phyloP scores from a whole-genome alignment of 1,284 basidiomycete genomes.

The Gomphus bonarii region DNA sequence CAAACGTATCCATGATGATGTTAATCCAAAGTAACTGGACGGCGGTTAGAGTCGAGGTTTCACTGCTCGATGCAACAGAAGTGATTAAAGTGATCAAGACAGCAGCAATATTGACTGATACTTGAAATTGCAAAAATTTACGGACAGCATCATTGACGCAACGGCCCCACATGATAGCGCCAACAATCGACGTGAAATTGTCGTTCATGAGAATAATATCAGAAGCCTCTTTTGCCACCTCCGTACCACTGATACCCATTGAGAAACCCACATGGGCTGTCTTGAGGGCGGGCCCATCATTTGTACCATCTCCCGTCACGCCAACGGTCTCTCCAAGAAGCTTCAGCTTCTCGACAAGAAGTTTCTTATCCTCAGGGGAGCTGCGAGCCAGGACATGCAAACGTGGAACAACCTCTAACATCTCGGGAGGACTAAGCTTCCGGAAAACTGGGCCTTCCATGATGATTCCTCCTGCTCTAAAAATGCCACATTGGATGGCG shows the following conservation, averaged over 20 bases:
- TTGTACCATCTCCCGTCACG: constrained; percentile 97
- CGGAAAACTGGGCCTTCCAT: constrained; percentile 88
- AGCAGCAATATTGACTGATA: constrained; percentile 93
- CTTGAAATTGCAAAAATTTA: constrained; percentile 98
- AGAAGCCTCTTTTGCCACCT: constrained; percentile 98
- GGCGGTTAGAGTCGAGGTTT: constrained; percentile 82
- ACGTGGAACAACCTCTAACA: constrained; percentile 12
- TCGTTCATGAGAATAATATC: constrained; percentile 99
- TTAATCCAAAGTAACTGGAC: constrained; percentile 98
- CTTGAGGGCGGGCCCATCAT: constrained; percentile 95
- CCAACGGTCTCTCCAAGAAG: constrained; percentile 87
- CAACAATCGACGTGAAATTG: constrained; percentile 93
- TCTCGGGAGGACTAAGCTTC: constrained; percentile 7
- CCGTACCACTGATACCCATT: constrained; percentile 98
- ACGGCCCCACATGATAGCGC: constrained; percentile 98
- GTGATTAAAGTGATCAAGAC: constrained; percentile 92
- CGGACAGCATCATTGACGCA: constrained; percentile 96
- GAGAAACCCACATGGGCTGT: constrained; percentile 91
- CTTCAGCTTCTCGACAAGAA: constrained; percentile 85
- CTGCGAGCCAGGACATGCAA: constrained; percentile 60
- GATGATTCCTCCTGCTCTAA: constrained; percentile 83
- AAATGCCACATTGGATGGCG: constrained; percentile 92
- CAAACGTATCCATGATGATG: constrained; percentile 97
- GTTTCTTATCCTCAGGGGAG: constrained; percentile 93
- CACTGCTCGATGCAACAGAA: constrained; percentile 69